phyloP scores from a whole-genome alignment of 1,139 yeast genomes.

The Petasospora fabianii region DNA sequence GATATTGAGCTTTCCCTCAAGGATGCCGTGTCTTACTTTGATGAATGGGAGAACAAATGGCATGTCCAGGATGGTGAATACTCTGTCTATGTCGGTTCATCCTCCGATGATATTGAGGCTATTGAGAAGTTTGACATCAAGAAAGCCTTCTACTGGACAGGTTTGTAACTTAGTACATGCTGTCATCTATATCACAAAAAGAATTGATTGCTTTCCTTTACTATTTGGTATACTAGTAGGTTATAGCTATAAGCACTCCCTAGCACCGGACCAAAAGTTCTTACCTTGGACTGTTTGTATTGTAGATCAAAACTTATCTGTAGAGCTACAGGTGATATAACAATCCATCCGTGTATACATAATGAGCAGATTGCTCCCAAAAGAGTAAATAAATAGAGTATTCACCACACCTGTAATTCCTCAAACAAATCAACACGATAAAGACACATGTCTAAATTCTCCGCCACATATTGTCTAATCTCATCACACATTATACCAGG shows the following conservation, averaged over 20 bases:
- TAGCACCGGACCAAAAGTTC: too few species aligned
- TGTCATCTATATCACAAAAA: too few species aligned
- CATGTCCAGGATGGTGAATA: conserved; percentile 47
- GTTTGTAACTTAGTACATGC: too few species aligned
- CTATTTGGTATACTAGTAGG: too few species aligned
- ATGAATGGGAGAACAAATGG: conserved; percentile 47
- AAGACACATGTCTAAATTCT: conserved; percentile 14
- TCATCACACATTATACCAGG: conserved; percentile 52
- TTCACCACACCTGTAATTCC: conserved; percentile 28
- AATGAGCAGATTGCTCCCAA: too few species aligned
- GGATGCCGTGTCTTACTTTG: conserved; percentile 54
- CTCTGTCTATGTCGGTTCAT: conserved; percentile 43
- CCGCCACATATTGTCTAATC: conserved; percentile 31
- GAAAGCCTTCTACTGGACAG: conserved; percentile 27
- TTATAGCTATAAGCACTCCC: too few species aligned
- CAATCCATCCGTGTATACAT: too few species aligned
- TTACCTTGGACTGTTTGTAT: too few species aligned
- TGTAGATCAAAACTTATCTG: too few species aligned
- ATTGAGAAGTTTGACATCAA: conserved; percentile 27
- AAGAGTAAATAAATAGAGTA: neutral
- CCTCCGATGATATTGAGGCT: conserved; percentile 30
- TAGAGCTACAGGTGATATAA: too few species aligned
- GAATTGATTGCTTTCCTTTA: too few species aligned
- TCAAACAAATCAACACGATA: conserved; percentile 26
- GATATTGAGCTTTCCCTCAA: conserved; percentile 37